Conservation (phyloP, 257 asterid genomes). For the Scutellaria galericulata region DNA sequence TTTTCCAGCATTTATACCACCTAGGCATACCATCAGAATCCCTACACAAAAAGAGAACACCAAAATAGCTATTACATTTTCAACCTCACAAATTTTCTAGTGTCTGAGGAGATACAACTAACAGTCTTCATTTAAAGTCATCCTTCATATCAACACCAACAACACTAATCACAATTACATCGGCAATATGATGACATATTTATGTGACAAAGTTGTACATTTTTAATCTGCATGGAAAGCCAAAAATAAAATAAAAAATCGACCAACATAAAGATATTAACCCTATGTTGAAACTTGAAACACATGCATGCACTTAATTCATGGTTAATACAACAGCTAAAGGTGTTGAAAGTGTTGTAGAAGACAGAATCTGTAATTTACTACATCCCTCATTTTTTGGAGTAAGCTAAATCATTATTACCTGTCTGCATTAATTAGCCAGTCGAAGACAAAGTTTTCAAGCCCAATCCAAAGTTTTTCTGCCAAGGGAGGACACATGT, state of each 20-base stretch:
- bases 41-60: slow-evolving; percentile 22
- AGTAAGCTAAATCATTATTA: slow-evolving; percentile 39
- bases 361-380: slow-evolving; percentile 17
- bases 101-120: slow-evolving; percentile 18
- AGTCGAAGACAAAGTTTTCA: slow-evolving; percentile 95
- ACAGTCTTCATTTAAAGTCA: slow-evolving; percentile 15
- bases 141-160: slow-evolving; percentile 33
- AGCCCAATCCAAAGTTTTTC: slow-evolving; percentile 98
- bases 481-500: slow-evolving; percentile 48
- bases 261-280: slow-evolving; percentile 5
- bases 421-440: slow-evolving; percentile 99
- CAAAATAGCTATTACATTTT: slow-evolving; percentile 14
- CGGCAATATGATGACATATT: slow-evolving; percentile 16
- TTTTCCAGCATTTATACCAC: slow-evolving; percentile 15
- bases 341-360: slow-evolving; percentile 1
- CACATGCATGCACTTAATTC: slow-evolving; percentile 32
- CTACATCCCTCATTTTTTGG: slow-evolving; percentile 29
- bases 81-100: slow-evolving; percentile 19
- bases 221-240: slow-evolving; percentile 11
- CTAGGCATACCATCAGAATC: slow-evolving; percentile 6
- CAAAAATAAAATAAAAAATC: not conserved
- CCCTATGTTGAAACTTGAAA: slow-evolving; percentile 11
- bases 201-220: slow-evolving; percentile 17
- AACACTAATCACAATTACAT: slow-evolving; percentile 26
- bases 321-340: slow-evolving; percentile 21